Percentiles rank a stretch among this genome's conserved stretches.
These are phyloP conservation scores for Solanum chaucha DNA, from an alignment of 257 asterid species.

Conservation along the genomic window DNA sequence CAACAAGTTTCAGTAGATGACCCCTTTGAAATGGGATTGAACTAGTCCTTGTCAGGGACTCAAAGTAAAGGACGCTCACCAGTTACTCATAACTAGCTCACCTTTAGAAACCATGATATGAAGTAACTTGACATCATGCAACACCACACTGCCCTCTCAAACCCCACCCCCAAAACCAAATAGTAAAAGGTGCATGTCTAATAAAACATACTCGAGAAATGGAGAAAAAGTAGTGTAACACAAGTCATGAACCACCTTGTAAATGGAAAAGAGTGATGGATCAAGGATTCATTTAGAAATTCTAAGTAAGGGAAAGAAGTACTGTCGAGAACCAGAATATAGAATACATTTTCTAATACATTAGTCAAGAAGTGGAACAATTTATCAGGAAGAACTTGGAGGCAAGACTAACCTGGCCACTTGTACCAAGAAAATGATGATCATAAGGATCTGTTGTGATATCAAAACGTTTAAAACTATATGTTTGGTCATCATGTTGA, in stretches of 20 bases:
- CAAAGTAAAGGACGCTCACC: not conserved
- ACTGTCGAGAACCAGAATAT: not conserved
- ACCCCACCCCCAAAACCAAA: not conserved
- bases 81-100: not conserved
- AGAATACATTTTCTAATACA: not conserved
- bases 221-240: not conserved
- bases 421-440: constrained; percentile 60
- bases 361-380: not conserved
- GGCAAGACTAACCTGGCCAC: constrained; percentile 52
- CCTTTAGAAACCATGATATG: not conserved
- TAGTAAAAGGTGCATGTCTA: not conserved
- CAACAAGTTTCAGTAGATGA: not conserved
- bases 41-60: not conserved
- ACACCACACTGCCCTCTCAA: not conserved
- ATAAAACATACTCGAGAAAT: not conserved
- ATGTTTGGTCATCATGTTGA: constrained; percentile 17
- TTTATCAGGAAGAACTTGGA: not conserved
- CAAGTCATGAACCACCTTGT: not conserved
- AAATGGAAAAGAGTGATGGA: not conserved
- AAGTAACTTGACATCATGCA: not conserved
- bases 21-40: not conserved
- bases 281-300: not conserved
- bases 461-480: constrained; percentile 76
- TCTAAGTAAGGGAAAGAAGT: not conserved
- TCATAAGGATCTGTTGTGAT: constrained; percentile 70